phyloP scores from a whole-genome alignment of 2,329 filamentous ascomycete genomes.

The Hymenoscyphus linearis region DNA sequence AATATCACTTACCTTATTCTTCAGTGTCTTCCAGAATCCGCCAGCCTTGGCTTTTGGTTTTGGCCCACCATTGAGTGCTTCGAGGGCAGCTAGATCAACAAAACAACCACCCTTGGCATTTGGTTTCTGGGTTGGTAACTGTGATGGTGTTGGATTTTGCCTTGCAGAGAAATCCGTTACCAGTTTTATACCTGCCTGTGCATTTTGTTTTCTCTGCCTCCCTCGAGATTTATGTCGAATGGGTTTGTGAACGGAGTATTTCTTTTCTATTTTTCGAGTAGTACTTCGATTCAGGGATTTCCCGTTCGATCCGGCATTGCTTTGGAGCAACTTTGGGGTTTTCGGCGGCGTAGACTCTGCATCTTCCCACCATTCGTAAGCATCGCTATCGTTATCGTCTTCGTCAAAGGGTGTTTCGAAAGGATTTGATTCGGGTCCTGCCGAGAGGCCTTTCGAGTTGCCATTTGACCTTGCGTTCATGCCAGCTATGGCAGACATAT shows the following conservation, averaged over 20 bases:
- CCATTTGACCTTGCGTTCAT: constrained; percentile 2
- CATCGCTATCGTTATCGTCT: constrained; percentile 15
- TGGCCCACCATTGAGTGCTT: constrained; percentile 45
- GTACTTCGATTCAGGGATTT: constrained; percentile 13
- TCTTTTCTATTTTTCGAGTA: constrained; percentile 21
- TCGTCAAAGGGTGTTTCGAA: constrained; percentile 24
- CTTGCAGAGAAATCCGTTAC: constrained; percentile 62
- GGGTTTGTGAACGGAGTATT: constrained; percentile 33
- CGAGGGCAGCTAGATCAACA: constrained; percentile 53
- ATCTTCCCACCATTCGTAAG: constrained; percentile 31
- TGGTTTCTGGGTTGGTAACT: constrained; percentile 26
- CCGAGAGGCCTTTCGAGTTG: constrained; percentile 11
- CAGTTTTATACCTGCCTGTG: constrained; percentile 58
- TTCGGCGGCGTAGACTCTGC: constrained; percentile 21
- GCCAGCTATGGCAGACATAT: constrained; percentile 18
- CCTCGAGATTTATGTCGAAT: constrained; percentile 49
- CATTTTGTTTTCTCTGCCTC: constrained; percentile 56
- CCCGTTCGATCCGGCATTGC: constrained; percentile 10
- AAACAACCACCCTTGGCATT: constrained; percentile 24
- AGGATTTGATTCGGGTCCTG: constrained; percentile 19
- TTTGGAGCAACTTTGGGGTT: constrained; percentile 20
- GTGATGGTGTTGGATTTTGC: constrained; percentile 39
- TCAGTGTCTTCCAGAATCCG: constrained; percentile 30
- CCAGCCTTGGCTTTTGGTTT: constrained; percentile 12
- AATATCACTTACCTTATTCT: constrained; percentile 15